Evolutionary conservation across 306 rosid species (phyloP), one percentile per base, ranked within the genome.

Genomic region (Arachis stenosperma): DNA sequence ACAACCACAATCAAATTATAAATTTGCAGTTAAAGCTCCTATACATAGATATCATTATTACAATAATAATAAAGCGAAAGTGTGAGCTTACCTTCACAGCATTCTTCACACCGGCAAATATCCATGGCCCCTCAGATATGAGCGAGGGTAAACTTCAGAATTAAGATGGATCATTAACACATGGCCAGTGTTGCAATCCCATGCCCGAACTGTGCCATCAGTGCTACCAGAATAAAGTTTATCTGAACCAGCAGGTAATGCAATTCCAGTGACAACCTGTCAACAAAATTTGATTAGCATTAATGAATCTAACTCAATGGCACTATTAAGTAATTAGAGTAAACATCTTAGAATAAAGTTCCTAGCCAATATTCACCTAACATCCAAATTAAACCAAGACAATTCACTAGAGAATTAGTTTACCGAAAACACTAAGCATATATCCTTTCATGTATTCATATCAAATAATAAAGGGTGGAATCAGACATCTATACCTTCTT

Each of bases 241-340:
- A 6, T 42, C 53, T 1, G 62, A 71, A 69, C 80, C 78, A 43
- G 6, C 44, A 3, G 83, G 88, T 46, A 75, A 81, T 2, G 80
- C 75, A 46, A 85, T 87, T 5, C 87, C 85, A 22, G 78, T 83
- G 64, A 89, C 27, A 17, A 54, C 72, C 85, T 84, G 76, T 15
- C 37, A 7, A 47, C 46, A 72, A 78, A 14, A 33, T 33, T 55
- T 33, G 37, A 33, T 33, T 4, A 33, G 7, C 27, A 22, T 22
- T 1, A 22, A 22, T 22, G 27, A 22, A 22, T 22, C 27, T 22
- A 22, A 22, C 27, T 22, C 27, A 22, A 22, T 22, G 27, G 27
- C 27, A 22, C 27, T 22, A 22, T 22, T 1, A 22, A 22, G 27
- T 22, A 22, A 22, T 22, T 22, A 22, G 27, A 22, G 27, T 22